Evolutionary conservation across 2,329 filamentous ascomycete genomes (phyloP), one percentile per base, ranked within the genome.

Genomic region (Aspergillus intermedius): DNA sequence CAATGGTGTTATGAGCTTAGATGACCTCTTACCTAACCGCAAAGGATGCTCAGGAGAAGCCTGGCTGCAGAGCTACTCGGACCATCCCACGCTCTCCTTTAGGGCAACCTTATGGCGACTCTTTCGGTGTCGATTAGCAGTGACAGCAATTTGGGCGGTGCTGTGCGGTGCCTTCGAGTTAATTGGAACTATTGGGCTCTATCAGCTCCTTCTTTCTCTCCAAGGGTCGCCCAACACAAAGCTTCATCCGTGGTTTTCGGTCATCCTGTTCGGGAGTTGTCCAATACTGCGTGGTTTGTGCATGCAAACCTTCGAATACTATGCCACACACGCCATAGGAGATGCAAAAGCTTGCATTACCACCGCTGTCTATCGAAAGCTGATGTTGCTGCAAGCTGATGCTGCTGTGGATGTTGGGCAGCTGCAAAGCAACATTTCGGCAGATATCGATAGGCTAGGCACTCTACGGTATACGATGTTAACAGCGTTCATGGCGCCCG

Each of bases 221-320:
- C 50, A 52, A 28, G 22, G 4, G 5, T 42, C 50, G 8, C 42
- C 44, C 3, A 35, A 48, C 21, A 41, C 48, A n/a, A 47, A 37
- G 9, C 15, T 52, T 8, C 25, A 30, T 10, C 48, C 50, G 7
- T 50, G 48, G 48, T 45, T 52, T 32, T 52, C 40, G 5, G 35
- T 52, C 13, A 5, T 45, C 13, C 17, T 52, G 15, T 52, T 52
- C 34, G 44, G 39, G 9, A 5, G 30, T 2, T 52, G 44, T 22
- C 50, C 50, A 17, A 52, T 52, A 22, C 15, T 52, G 19, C 50
- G 50, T 45, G 50, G 50, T 25, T 13, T 52, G 17, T 52, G 50
- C 35, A 52, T 52, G 50, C 50, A 52, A 28, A 52, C 48, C 6
- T 52, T 52, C 21, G 50, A 52, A 21, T 52, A 52, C 39, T 50